phyloP scores from a whole-genome alignment of 371 early-diverging fungal genomes.

The Mortierella sp. region DNA sequence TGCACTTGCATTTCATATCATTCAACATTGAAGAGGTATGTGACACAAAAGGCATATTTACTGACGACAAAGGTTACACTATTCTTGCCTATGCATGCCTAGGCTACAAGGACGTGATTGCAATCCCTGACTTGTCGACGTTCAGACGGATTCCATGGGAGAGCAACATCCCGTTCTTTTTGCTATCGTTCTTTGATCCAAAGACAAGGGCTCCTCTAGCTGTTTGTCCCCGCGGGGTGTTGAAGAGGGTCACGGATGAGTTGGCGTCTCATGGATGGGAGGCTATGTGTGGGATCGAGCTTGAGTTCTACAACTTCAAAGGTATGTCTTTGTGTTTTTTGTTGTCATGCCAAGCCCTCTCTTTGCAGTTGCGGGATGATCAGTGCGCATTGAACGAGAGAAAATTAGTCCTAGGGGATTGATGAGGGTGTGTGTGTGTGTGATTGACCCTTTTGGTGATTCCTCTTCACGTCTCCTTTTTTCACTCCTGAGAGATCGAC shows the following conservation, averaged over 20 bases:
- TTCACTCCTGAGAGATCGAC: neutral
- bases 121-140: conserved; percentile 77
- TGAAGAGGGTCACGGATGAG: conserved; percentile 67
- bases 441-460: neutral
- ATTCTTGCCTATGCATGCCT: conserved; percentile 19
- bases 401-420: neutral
- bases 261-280: conserved; percentile 63
- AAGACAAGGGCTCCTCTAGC: conserved; percentile 67
- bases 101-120: conserved; percentile 79
- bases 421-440: neutral
- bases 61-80: neutral
- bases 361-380: neutral
- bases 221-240: conserved; percentile 77
- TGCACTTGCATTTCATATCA: neutral
- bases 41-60: neutral
- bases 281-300: conserved; percentile 83
- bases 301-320: conserved; percentile 88
- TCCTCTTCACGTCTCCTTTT: neutral
- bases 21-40: neutral
- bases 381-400: neutral
- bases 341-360: neutral
- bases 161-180: conserved; percentile 80
- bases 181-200: conserved; percentile 79
- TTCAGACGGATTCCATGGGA: conserved; percentile 86
- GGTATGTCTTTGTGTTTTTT: conserved; percentile 62